A percentile compares a stretch with the other conserved stretches of the same genome.
These are phyloP conservation scores for Rhizoctonia solani DNA, from an alignment of 1,284 basidiomycete species.

Conservation along the genomic window DNA sequence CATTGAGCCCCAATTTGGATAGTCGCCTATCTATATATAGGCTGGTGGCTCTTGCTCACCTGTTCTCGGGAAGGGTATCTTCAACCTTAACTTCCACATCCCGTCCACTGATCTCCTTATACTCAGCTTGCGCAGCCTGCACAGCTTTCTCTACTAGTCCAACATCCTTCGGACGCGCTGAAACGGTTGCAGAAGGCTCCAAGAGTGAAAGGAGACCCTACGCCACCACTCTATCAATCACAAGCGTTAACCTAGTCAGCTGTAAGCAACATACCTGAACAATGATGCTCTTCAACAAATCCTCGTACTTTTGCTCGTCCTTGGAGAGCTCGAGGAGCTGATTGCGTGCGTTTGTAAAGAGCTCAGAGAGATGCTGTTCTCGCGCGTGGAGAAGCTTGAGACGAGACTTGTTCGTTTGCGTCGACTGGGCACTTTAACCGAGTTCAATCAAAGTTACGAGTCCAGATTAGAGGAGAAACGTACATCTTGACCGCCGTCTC, in stretches of 20 bases:
- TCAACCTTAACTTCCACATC: slow-evolving; percentile 66
- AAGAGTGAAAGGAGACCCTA: slow-evolving; percentile 64
- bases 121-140: slow-evolving; percentile 63
- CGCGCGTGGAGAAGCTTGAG: slow-evolving; percentile 88
- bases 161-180: slow-evolving; percentile 66
- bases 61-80: slow-evolving; percentile 69
- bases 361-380: slow-evolving; percentile 89
- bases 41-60: slow-evolving; percentile 51
- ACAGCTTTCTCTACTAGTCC: slow-evolving; percentile 62
- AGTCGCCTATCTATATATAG: too few relatives aligned
- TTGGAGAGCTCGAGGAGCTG: slow-evolving; percentile 66
- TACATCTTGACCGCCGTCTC: slow-evolving; percentile 96
- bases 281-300: slow-evolving; percentile 80
- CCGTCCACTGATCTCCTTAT: slow-evolving; percentile 76
- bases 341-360: slow-evolving; percentile 78
- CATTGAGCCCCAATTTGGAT: background rate
- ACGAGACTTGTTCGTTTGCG: slow-evolving; percentile 94
- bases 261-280: slow-evolving; percentile 63
- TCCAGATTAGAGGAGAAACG: slow-evolving; percentile 42
- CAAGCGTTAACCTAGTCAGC: too few relatives aligned
- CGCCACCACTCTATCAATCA: too few relatives aligned
- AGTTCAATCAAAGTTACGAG: background rate
- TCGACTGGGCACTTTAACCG: slow-evolving; percentile 82
- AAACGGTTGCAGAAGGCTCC: slow-evolving; percentile 67
- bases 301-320: slow-evolving; percentile 72